These are phyloP conservation scores for Ilex aquifolium DNA, from an alignment of 257 asterid species.

Conservation along the genomic window DNA sequence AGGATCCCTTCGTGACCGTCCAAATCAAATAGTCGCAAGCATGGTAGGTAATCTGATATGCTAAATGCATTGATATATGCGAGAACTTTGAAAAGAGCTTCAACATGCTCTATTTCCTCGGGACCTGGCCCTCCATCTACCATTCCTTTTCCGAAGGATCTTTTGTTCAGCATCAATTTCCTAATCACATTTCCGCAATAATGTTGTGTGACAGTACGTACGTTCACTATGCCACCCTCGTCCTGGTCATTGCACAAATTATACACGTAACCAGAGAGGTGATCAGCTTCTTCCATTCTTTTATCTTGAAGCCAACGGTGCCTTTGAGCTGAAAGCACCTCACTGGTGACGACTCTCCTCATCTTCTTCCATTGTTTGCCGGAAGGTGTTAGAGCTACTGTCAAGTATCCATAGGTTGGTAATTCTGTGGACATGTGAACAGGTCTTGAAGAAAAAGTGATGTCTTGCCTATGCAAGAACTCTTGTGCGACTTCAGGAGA, in stretches of 20 bases:
- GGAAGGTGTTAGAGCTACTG: neutral
- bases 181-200: slow-evolving; percentile 21
- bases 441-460: slow-evolving; percentile 19
- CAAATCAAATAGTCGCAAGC: neutral
- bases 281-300: slow-evolving; percentile 2
- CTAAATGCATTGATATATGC: no score
- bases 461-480: slow-evolving; percentile 25
- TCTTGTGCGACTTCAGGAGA: slow-evolving; percentile 28
- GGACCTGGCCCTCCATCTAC: slow-evolving; percentile 17
- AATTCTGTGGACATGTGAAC: slow-evolving; percentile 4
- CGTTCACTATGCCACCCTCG: neutral
- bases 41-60: no score
- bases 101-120: slow-evolving; percentile 16
- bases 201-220: slow-evolving; percentile 14
- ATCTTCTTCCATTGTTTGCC: neutral
- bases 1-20: neutral
- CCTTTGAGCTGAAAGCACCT: neutral
- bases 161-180: slow-evolving; percentile 14
- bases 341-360: neutral
- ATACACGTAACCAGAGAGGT: neutral
- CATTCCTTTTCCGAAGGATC: slow-evolving; percentile 18
- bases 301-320: neutral
- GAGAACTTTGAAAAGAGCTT: slow-evolving; percentile 3
- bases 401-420: slow-evolving; percentile 10
- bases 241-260: neutral